Percentiles rank a stretch among this genome's conserved stretches.
phyloP scores from a whole-genome alignment of 1,139 yeast species.

The Lodderomyces orthopsilosis region DNA sequence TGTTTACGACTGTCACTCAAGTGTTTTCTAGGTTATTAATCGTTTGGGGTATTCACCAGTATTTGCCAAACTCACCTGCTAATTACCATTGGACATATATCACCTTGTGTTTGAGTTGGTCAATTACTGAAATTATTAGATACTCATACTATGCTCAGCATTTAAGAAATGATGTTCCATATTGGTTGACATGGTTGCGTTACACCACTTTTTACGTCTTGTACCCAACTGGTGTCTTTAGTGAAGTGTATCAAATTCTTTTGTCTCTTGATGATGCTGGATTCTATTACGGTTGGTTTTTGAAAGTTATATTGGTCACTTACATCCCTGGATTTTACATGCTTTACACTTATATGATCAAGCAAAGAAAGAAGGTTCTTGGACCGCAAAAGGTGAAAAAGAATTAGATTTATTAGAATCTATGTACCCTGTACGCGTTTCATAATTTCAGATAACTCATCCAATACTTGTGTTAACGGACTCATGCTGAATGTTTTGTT shows the following conservation, averaged over 20 bases:
- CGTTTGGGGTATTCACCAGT: slow-evolving; percentile 77
- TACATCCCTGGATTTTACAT: slow-evolving; percentile 87
- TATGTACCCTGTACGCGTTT: slow-evolving; percentile 2
- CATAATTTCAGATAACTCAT: slow-evolving; percentile 13
- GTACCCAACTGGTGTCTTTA: slow-evolving; percentile 88
- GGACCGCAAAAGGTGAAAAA: slow-evolving; percentile 18
- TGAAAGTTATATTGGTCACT: slow-evolving; percentile 56
- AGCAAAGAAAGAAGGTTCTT: slow-evolving; percentile 74
- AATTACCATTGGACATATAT: slow-evolving; percentile 59
- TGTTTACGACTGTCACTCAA: slow-evolving; percentile 80
- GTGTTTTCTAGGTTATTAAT: slow-evolving; percentile 80
- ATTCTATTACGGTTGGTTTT: slow-evolving; percentile 49
- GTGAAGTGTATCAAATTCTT: slow-evolving; percentile 73
- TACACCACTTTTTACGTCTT: slow-evolving; percentile 79
- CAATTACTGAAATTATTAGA: slow-evolving; percentile 83
- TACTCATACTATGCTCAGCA: slow-evolving; percentile 81
- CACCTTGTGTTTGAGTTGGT: slow-evolving; percentile 81
- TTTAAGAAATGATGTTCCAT: slow-evolving; percentile 60
- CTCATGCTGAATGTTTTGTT: slow-evolving; percentile 22
- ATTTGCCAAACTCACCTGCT: slow-evolving; percentile 68
- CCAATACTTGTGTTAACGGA: slow-evolving; percentile 25
- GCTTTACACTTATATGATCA: slow-evolving; percentile 83
- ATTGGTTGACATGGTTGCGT: slow-evolving; percentile 65
- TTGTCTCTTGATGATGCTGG: slow-evolving; percentile 66
- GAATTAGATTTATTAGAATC: background rate